Evolutionary conservation across 2,329 filamentous ascomycete genomes (phyloP).

Genomic region (Calonectria pseudoreteaudii): DNA sequence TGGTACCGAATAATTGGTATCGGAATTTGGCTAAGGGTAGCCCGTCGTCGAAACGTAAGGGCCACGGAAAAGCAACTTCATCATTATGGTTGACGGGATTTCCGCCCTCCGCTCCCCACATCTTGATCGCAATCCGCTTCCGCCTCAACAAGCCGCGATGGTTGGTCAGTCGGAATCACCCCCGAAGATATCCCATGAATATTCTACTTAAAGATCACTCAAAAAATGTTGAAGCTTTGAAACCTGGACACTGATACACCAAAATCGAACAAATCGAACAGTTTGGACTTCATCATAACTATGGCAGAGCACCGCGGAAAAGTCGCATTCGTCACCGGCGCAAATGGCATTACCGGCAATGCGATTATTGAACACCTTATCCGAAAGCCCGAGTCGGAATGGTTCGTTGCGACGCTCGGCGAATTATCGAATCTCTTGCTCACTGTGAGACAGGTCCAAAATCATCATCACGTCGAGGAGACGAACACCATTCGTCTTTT

Average conservation of each 20-base stretch:
- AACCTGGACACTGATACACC: not conserved
- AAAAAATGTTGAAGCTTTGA: not conserved
- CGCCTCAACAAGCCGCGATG: not conserved
- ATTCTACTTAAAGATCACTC: not conserved
- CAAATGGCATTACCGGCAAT: not conserved
- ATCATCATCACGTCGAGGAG: not conserved
- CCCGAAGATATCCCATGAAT: not conserved
- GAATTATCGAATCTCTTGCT: too few species aligned
- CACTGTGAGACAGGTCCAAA: not conserved
- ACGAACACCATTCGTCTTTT: not conserved
- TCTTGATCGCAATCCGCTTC: too few species aligned
- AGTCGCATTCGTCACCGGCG: not conserved
- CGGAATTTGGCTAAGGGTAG: not conserved
- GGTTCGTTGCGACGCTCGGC: not conserved
- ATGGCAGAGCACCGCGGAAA: not conserved
- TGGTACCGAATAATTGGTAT: not conserved
- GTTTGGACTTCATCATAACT: not conserved
- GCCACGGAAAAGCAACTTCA: not conserved
- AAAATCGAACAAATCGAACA: not conserved
- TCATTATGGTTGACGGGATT: not conserved
- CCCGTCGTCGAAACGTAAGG: not conserved
- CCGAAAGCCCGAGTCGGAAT: not conserved
- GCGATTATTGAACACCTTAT: not conserved
- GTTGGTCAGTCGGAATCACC: not conserved
- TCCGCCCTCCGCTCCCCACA: not conserved